Evolutionary conservation across 164 flowering plant genomes (phyloP).

Genomic region (Berberis vulgaris): DNA sequence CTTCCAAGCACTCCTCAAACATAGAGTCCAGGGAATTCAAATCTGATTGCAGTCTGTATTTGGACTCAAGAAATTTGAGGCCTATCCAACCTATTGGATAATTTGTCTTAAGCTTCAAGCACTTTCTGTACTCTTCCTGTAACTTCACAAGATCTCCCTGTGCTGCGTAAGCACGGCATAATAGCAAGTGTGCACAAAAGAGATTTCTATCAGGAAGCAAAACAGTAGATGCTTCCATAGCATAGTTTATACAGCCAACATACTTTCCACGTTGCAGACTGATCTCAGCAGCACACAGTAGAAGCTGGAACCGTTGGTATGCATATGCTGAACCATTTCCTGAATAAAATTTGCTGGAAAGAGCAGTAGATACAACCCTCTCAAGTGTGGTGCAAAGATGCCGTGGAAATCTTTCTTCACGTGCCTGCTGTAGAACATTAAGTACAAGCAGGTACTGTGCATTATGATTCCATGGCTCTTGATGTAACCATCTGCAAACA

Average conservation of each 20-base stretch:
- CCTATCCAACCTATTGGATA: conserved; percentile 71
- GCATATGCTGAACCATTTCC: conserved; percentile 17
- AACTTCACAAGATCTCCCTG: conserved; percentile 27
- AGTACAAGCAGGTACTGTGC: conserved; percentile 61
- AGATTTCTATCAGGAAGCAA: conserved; percentile 36
- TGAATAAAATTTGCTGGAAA: conserved; percentile 32
- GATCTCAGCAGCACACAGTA: conserved; percentile 85
- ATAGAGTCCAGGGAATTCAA: conserved; percentile 21
- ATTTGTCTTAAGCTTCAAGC: conserved; percentile 64
- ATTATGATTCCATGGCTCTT: conserved; percentile 73
- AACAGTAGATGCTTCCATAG: conserved; percentile 41
- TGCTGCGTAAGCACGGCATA: conserved; percentile 69
- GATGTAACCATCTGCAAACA: conserved; percentile 59
- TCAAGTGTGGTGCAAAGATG: conserved; percentile 42
- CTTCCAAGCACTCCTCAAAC: conserved; percentile 40
- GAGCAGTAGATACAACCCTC: conserved; percentile 43
- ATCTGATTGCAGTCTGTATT: conserved; percentile 26
- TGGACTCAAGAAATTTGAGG: conserved; percentile 50
- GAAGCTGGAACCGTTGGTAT: conserved; percentile 67
- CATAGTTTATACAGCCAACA: conserved; percentile 37
- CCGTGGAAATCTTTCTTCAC: conserved; percentile 71
- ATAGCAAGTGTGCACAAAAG: conserved; percentile 68
- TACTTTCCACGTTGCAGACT: conserved; percentile 47
- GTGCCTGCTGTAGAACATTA: conserved; percentile 61
- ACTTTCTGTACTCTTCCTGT: conserved; percentile 41